A percentile compares a stretch with the other conserved stretches of the same genome.
These are phyloP conservation scores for Scheffersomyces lignosus DNA, from an alignment of 805 yeast genomes.

Conservation along the genomic window DNA sequence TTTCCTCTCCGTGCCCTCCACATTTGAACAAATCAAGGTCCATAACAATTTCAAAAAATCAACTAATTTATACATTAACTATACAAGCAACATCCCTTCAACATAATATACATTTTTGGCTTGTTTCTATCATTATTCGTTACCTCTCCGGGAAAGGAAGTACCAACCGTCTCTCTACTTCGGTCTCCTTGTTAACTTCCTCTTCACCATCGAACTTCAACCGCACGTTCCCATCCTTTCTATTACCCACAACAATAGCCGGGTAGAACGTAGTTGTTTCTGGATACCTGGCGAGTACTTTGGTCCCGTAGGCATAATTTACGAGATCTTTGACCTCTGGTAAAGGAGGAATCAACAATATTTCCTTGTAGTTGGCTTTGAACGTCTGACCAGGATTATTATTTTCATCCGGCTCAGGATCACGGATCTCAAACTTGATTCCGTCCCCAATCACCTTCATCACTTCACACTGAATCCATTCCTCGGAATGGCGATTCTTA, in stretches of 20 bases:
- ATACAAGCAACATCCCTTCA: no score
- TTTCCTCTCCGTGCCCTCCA: no score
- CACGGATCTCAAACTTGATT: constrained; percentile 77
- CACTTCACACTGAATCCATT: constrained; percentile 96
- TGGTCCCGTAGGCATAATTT: constrained; percentile 70
- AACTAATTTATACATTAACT: no score
- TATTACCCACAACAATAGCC: constrained; percentile 82
- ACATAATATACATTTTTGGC: no score
- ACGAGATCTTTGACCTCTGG: constrained; percentile 41
- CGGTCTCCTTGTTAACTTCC: constrained; percentile 93
- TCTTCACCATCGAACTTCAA: constrained; percentile 95
- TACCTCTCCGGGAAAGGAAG: constrained; percentile 61
- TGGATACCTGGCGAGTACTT: constrained; percentile 91
- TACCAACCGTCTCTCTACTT: constrained; percentile 82
- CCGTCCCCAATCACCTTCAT: constrained; percentile 76
- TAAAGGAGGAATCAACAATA: constrained; percentile 66
- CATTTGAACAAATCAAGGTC: no score
- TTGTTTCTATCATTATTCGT: no score
- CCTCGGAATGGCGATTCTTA: constrained; percentile 69
- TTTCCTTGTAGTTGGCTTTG: constrained; percentile 79
- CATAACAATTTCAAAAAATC: no score
- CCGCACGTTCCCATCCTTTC: constrained; percentile 73
- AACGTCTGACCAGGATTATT: constrained; percentile 85
- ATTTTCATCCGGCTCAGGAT: constrained; percentile 95
- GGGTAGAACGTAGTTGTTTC: constrained; percentile 97